Percentiles rank a stretch among this genome's conserved stretches.
Evolutionary conservation across 164 flowering plant genomes (phyloP).

Genomic region (Santalum album): DNA sequence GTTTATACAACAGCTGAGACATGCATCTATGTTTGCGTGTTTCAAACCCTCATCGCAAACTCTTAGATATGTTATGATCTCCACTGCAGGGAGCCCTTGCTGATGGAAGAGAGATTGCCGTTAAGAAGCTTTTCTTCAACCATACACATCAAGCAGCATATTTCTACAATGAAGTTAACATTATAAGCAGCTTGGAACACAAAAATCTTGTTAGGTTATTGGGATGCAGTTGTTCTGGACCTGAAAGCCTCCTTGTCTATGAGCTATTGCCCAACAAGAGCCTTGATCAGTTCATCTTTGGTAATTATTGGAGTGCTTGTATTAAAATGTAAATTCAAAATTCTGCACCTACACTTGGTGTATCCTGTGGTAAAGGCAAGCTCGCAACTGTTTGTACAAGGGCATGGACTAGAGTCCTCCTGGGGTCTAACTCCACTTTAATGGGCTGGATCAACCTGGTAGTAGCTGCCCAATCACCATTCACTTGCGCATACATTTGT

Average conservation of each 20-base stretch:
- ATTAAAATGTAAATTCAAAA: no score
- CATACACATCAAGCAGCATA: conserved; percentile 62
- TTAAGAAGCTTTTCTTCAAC: conserved; percentile 70
- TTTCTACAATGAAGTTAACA: conserved; percentile 75
- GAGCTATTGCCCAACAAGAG: conserved; percentile 60
- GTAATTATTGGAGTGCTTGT: no score
- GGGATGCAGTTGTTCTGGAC: conserved; percentile 75
- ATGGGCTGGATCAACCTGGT: no score
- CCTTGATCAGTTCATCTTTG: conserved; percentile 64
- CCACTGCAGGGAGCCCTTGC: conserved; percentile 51
- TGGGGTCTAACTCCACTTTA: no score
- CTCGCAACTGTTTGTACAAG: no score
- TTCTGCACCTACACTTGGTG: no score
- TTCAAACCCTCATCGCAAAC: neutral
- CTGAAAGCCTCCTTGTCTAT: conserved; percentile 74
- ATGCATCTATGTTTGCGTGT: no score
- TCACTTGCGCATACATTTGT: no score
- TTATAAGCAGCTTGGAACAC: conserved; percentile 59
- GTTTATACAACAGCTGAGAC: neutral
- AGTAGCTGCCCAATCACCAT: no score
- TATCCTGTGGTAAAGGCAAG: no score
- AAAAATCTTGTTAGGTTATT: conserved; percentile 60
- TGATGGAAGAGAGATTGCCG: conserved; percentile 79
- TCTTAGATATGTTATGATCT: neutral
- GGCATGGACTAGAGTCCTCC: no score